Base-by-base conservation (phyloP, 805 yeast genomes). In the Nakazawaea wyomingensis region DNA sequence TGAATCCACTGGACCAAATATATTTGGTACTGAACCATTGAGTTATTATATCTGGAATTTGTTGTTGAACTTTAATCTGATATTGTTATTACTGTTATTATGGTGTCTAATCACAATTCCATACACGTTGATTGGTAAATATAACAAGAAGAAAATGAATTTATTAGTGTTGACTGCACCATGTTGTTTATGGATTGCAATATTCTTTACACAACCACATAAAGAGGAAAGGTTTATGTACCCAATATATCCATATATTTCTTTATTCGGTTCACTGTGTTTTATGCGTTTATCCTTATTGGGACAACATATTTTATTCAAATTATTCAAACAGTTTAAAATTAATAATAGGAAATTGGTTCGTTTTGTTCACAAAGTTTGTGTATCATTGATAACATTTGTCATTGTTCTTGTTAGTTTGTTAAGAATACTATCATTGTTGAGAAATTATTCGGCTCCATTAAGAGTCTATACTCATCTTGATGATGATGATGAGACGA, bases 211-310 rank as follows among this genome's bases (percentile, higher is more conserved):
- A 4, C 96, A 89, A 54, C 93, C 96, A 4, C 97, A 90, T 59
- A 90, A 90, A 59, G 97, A 90, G 57, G 98, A 91, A 60, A 70
- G 97, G 48, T 91, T 91, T 57, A 59, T 91, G 50, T 91, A 88
- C 54, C 96, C 96, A 13, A 71, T 86, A 0, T 91, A 90, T 57
- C 83, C 89, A 10, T 66, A 83, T 40, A 68, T 91, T 18, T 62
- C 77, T 3, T 50, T 85, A 17, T 69, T 78, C 35, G 89, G 87
- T 52, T 83, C 4, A 64, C 75, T 3, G 54, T 63, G n/a, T n/a
- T n/a, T n/a, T n/a, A n/a, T n/a, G n/a, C n/a, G n/a, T n/a, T n/a
- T n/a, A n/a, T n/a, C n/a, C n/a, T n/a, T n/a, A n/a, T n/a, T n/a
- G n/a, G n/a, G n/a, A 40, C 13, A 28, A 39, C 8, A 22, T 29